phyloP scores from a whole-genome alignment of 352 stramenopile species.

The Pythium phragmiticola region DNA sequence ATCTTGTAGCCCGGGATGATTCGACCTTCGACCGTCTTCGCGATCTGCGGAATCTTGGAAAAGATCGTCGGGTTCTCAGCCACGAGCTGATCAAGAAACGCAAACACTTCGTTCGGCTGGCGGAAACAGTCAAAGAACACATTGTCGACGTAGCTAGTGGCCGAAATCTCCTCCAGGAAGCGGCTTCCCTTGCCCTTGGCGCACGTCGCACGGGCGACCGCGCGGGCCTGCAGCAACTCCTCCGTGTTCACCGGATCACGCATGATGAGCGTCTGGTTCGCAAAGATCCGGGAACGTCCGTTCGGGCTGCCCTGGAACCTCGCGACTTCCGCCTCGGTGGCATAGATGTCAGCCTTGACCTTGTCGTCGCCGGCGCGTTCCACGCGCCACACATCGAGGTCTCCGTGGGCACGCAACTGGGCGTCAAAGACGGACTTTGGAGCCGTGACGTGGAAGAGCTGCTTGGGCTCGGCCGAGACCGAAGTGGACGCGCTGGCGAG shows the following conservation, averaged over 20 bases:
- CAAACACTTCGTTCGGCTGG: conserved; percentile 26
- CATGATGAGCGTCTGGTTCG: conserved; percentile 15
- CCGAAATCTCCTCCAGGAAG: conserved; percentile 11
- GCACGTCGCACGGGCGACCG: conserved; percentile 9
- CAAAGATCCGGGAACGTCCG: neutral
- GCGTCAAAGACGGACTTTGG: conserved; percentile 27
- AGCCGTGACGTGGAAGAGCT: conserved; percentile 35
- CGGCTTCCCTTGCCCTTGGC: conserved; percentile 1
- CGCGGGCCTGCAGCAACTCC: conserved; percentile 6
- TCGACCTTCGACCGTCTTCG: conserved; percentile 25
- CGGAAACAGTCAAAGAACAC: conserved; percentile 40
- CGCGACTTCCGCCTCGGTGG: conserved; percentile 11
- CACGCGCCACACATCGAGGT: conserved; percentile 28
- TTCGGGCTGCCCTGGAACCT: conserved; percentile 9
- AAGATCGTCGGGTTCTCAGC: conserved; percentile 29
- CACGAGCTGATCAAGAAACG: conserved; percentile 31
- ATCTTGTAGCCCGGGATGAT: conserved; percentile 36
- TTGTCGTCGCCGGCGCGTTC: conserved; percentile 5
- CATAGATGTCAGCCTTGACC: conserved; percentile 26
- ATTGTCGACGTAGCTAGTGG: conserved; percentile 31
- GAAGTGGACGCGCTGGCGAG: conserved; percentile 4
- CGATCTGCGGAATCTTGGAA: conserved; percentile 31
- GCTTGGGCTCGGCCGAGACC: conserved; percentile 26
- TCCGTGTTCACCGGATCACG: conserved; percentile 21
- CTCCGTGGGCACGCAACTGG: conserved; percentile 3